Base-by-base conservation (phyloP, 306 rosid genomes). In the Acmispon strigosus region DNA sequence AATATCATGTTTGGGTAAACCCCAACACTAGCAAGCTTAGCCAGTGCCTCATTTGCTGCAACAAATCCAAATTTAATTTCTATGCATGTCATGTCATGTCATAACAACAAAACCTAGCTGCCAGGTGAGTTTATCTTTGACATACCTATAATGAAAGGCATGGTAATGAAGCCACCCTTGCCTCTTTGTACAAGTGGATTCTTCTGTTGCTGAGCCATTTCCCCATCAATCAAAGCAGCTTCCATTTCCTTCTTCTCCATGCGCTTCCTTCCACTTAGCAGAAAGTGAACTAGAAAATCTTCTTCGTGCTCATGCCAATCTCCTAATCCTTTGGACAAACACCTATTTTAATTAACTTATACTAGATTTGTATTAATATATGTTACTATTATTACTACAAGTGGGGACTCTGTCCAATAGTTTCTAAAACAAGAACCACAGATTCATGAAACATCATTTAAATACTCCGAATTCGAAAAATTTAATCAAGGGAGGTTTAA, bases 41-140 rank as follows among this genome's bases (percentile, higher is more conserved):
- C 89, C 18, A 90, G 81, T 56, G 89, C 80, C 56, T 90, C 93
- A 71, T 86, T 87, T 27, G 79, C 96, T 90, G 88, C 76, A 32
- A 32, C 32, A 27, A 27, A n/a, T n/a, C n/a, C n/a, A n/a, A n/a
- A n/a, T n/a, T n/a, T n/a, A n/a, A n/a, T n/a, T n/a, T n/a, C n/a
- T n/a, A n/a, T n/a, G n/a, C n/a, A n/a, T n/a, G n/a, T n/a, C n/a
- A n/a, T n/a, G n/a, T n/a, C n/a, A n/a, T n/a, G n/a, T n/a, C n/a
- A n/a, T n/a, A n/a, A n/a, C n/a, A n/a, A n/a, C n/a, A n/a, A n/a
- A n/a, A n/a, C n/a, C n/a, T n/a, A n/a, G n/a, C n/a, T n/a, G n/a
- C n/a, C n/a, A n/a, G n/a, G n/a, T n/a, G n/a, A n/a, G n/a, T n/a
- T n/a, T n/a, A n/a, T n/a, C 32, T 27, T 27, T 27, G 7, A 6